These are phyloP conservation scores for Trematosphaeria pertusa DNA, from an alignment of 2,329 filamentous ascomycete genomes.

Conservation along the genomic window DNA sequence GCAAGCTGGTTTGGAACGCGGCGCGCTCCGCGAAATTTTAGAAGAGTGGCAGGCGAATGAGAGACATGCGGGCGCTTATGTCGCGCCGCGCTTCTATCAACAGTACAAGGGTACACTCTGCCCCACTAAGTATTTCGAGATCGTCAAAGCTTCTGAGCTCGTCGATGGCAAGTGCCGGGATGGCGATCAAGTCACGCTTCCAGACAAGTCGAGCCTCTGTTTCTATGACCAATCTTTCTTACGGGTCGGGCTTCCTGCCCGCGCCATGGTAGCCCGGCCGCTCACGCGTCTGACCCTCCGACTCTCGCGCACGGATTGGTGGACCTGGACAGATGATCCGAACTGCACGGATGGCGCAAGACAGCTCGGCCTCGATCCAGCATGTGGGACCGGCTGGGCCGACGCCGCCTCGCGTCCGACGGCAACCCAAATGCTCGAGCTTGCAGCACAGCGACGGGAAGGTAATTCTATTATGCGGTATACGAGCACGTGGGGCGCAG, in stretches of 20 bases:
- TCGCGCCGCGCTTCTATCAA: conserved; percentile 15
- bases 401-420: conserved; percentile 7
- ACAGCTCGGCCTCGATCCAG: conserved; percentile 32
- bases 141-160: background rate
- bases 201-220: no score
- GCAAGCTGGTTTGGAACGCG: conserved; percentile 14
- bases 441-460: conserved; percentile 23
- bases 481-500: conserved; percentile 19
- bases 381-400: conserved; percentile 10
- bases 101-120: no score
- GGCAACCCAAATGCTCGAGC: conserved; percentile 20
- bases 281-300: conserved; percentile 22
- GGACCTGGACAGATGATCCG: conserved; percentile 19
- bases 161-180: background rate
- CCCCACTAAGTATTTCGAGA: background rate
- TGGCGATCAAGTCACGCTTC: conserved; percentile 8
- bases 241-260: background rate
- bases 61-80: conserved; percentile 10
- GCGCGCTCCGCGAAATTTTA: conserved; percentile 6
- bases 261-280: conserved; percentile 20
- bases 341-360: background rate
- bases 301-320: conserved; percentile 20
- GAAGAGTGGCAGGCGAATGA: conserved; percentile 5
- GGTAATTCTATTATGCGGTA: conserved; percentile 13
- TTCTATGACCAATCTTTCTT: background rate